Base-by-base conservation (phyloP, 176 grass and related monocot species). In the Puya raimondii region DNA sequence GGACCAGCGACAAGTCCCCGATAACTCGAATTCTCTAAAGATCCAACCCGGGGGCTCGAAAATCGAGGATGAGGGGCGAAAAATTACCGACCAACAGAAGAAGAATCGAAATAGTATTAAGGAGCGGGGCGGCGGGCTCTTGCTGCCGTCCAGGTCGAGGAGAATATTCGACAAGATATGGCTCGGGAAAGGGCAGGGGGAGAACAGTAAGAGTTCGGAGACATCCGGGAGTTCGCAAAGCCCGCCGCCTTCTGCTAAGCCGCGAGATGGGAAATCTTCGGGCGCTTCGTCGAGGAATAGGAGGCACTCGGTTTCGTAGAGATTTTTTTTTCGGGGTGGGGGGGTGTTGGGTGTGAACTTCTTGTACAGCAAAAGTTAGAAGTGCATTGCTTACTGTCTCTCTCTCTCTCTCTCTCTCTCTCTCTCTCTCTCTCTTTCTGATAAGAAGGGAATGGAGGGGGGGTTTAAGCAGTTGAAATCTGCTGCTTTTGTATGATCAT, bases 151-250 rank as follows among this genome's bases (percentile, higher is more conserved):
- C 0, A 71, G 87, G 73, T 91, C 89, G 20, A 91, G 80, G 72
- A 99, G 90, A 76, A 99, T 99, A 58, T 93, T 99, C 22, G 82
- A 99, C 78, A 94, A 84, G 69, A 66, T 99, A 12, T 93, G 95
- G 95, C 70, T 84, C 49, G 84, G 73, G 49, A 99, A 88, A 70
- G 95, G 90, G 26, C 85, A 88, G 3, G 78, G 75, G 1, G 89
- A 97, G 33, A 82, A 84, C 3, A 80, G 76, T 18, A 91, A 91
- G 72, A 83, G 90, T 48, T 93, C 90, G 0, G 94, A 99, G 65
- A 93, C 90, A 1, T 99, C 94, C 2, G 87, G 90, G 27, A 99
- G 90, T 68, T 99, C 95, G 0, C 95, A 94, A 51, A 99, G 87
- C 64, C 90, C 95, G 12, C 87, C 90, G 9, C 51, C 71, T 27